phyloP scores from a whole-genome alignment of 2,329 filamentous ascomycete genomes.

The Talaromyces pinophilus region DNA sequence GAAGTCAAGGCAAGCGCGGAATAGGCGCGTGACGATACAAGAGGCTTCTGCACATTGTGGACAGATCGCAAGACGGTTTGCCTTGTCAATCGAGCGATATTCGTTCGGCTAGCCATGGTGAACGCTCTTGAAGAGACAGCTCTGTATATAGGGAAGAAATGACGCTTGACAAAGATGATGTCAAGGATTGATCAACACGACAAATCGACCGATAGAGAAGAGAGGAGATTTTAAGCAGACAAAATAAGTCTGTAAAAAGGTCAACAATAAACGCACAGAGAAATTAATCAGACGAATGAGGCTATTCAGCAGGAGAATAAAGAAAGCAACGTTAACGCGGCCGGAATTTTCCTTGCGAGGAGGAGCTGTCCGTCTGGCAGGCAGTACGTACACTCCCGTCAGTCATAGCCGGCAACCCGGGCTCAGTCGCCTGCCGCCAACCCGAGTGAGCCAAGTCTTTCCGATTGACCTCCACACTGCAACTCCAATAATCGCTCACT shows the following conservation, averaged over 20 bases:
- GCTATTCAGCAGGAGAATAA: slow-evolving; percentile 17
- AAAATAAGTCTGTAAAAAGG: not conserved
- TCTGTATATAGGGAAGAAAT: slow-evolving; percentile 13
- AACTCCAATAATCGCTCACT: slow-evolving; percentile 11
- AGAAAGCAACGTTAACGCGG: slow-evolving; percentile 16
- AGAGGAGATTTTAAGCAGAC: not conserved
- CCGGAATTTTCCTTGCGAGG: slow-evolving; percentile 19
- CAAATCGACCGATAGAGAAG: not conserved
- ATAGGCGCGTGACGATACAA: slow-evolving; percentile 30
- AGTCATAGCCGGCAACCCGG: slow-evolving; percentile 27
- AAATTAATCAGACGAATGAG: slow-evolving; percentile 12
- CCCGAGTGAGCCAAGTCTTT: slow-evolving; percentile 18
- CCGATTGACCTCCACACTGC: slow-evolving; percentile 7
- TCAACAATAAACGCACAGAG: not conserved
- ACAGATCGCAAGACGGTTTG: slow-evolving; percentile 36
- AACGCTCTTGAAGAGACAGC: slow-evolving; percentile 9
- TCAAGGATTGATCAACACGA: slow-evolving; percentile 5
- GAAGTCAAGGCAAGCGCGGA: slow-evolving; percentile 28
- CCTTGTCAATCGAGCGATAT: slow-evolving; percentile 38
- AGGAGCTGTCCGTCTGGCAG: slow-evolving; percentile 19
- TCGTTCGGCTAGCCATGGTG: slow-evolving; percentile 45
- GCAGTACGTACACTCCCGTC: not conserved
- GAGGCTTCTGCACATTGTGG: slow-evolving; percentile 32
- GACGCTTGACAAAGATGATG: slow-evolving; percentile 13
- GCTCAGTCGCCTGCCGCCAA: slow-evolving; percentile 15